These are phyloP conservation scores for Fraxinus paxiana DNA, from an alignment of 305 asterid genomes.

Conservation along the genomic window DNA sequence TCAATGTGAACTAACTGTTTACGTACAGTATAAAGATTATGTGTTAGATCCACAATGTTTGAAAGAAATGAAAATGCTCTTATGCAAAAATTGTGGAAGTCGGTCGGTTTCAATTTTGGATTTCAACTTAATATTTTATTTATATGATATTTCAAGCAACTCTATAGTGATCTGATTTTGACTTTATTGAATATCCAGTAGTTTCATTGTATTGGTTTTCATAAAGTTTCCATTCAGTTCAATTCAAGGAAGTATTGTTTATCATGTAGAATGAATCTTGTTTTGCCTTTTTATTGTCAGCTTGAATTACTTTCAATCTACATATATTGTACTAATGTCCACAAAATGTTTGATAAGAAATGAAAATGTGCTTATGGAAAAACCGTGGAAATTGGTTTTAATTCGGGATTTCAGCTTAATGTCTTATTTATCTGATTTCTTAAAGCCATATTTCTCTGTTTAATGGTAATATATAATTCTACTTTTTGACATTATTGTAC, in stretches of 20 bases:
- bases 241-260: background rate
- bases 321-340: background rate
- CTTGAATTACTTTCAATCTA: background rate
- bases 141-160: background rate
- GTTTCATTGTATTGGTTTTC: background rate
- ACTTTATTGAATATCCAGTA: background rate
- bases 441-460: background rate
- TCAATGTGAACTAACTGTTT: background rate
- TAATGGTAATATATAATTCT: background rate
- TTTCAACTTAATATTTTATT: background rate
- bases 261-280: background rate
- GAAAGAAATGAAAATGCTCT: background rate
- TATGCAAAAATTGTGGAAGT: background rate
- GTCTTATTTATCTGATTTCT: background rate
- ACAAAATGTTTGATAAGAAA: background rate
- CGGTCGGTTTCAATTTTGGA: background rate
- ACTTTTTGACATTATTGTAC: background rate
- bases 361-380: background rate
- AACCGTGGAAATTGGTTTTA: background rate
- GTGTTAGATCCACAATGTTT: background rate
- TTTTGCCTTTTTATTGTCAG: background rate
- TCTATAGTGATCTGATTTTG: background rate
- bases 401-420: background rate
- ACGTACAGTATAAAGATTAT: background rate
- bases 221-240: background rate